Evolutionary conservation across 768 basidiomycete species (phyloP).

Genomic region (Phlegmacium glaucopus): DNA sequence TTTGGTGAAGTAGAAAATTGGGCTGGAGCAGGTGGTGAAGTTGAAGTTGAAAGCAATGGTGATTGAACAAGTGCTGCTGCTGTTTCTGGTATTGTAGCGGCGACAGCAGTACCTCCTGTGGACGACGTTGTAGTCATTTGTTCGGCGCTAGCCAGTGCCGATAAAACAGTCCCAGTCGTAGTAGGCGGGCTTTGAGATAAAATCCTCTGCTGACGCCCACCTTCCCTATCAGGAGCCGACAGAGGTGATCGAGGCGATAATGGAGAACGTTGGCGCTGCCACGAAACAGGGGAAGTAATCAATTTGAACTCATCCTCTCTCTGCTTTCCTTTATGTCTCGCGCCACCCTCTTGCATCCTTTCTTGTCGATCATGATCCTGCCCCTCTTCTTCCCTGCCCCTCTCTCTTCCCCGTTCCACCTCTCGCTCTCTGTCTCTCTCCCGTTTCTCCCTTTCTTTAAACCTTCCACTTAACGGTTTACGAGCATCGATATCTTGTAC

Average conservation of each 20-base stretch:
- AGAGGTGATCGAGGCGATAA: too few species aligned
- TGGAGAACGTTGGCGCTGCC: too few species aligned
- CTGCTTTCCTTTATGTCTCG: too few species aligned
- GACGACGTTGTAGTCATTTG: background rate
- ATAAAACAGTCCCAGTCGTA: too few species aligned
- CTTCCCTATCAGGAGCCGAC: too few species aligned
- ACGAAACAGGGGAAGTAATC: too few species aligned
- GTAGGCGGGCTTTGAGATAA: too few species aligned
- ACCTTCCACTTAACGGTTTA: conserved; percentile 54
- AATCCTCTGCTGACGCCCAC: too few species aligned
- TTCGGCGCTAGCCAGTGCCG: background rate
- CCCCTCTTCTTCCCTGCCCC: conserved; percentile 9
- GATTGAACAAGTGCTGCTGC: background rate
- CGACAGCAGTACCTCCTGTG: background rate
- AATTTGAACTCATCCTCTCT: too few species aligned
- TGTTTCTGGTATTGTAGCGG: background rate
- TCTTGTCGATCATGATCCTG: conserved; percentile 3
- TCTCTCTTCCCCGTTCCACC: conserved; percentile 11
- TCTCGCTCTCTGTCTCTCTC: conserved; percentile 10
- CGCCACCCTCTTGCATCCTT: too few species aligned
- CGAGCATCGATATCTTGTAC: conserved; percentile 74
- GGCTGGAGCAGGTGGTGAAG: background rate
- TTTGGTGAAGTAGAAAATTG: conserved; percentile 19
- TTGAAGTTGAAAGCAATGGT: background rate
- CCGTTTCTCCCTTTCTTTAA: conserved; percentile 21